Evolutionary conservation across 2,329 filamentous ascomycete species (phyloP), one percentile per base, ranked within the genome.

Genomic region (Fusarium vanettenii): DNA sequence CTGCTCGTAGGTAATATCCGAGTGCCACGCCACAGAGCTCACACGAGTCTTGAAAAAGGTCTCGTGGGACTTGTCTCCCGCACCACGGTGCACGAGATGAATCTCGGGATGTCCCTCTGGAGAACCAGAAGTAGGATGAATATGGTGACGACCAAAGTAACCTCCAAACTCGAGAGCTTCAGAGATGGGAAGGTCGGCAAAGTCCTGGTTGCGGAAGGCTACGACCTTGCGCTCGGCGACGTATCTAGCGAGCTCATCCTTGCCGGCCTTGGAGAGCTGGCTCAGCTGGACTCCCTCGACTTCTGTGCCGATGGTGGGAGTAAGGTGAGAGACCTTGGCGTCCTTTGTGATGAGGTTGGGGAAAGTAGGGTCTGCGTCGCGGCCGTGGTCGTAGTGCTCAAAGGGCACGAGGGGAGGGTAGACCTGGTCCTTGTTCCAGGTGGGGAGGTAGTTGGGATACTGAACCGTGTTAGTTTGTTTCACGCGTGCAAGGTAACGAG

Each of bases 21-120:
- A 94, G 84, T 98, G 95, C 95, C 95, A 98, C 9, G 94, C 94
- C 2, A 97, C 91, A 1, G 92, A 94, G 83, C 92, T 96, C 5
- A 93, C 95, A 25, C 93, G 89, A 56, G 90, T 89, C 67, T 81
- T 77, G 75, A 95, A 92, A 82, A 93, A 93, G 59, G 89, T 86
- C 22, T 89, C 84, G 22, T 69, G 90, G 85, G 59, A 90, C 31
- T 73, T 78, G 71, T 86, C 84, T 29, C 82, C 81, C 20, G 83
- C 92, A 22, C 90, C 91, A 43, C 94, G 90, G 83, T 96, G 93
- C 2, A 96, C 94, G 2, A 97, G 89, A 79, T 96, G 94, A 18
- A 97, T 84, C 81, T 95, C 91, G 0, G 94, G 93, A 80, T 91
- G 89, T 5, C 92, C 93, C 71, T 90, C 90, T 0, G 94, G 94